phyloP scores from a whole-genome alignment of 2,329 filamentous ascomycete genomes.

The Fusarium sp. region DNA sequence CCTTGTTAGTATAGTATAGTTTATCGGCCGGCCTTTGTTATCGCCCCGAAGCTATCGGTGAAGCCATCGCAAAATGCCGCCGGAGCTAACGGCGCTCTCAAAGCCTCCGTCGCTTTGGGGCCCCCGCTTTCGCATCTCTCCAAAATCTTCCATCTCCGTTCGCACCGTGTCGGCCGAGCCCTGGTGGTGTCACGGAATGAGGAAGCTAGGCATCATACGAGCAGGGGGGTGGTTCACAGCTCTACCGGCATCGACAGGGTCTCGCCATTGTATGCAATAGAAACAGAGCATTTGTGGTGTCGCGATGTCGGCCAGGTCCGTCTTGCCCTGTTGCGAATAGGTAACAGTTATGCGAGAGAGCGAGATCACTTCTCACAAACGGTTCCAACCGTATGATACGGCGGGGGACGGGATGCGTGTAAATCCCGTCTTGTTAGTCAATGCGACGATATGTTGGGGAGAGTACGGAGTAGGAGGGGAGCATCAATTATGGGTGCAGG shows the following conservation, averaged over 20 bases:
- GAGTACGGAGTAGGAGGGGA: background rate
- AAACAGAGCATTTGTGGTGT: background rate
- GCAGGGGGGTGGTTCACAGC: slow-evolving; percentile 13
- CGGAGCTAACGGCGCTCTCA: background rate
- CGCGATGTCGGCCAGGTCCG: slow-evolving; percentile 18
- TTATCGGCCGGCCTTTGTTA: background rate
- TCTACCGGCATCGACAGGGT: background rate
- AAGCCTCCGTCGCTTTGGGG: background rate
- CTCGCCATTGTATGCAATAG: slow-evolving; percentile 1
- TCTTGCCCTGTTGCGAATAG: slow-evolving; percentile 5
- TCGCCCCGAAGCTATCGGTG: background rate
- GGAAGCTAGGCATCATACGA: slow-evolving; percentile 15
- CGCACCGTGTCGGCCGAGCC: slow-evolving; percentile 4
- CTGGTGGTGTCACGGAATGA: background rate
- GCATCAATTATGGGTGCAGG: background rate
- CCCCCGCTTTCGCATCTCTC: background rate
- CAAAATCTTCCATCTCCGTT: slow-evolving; percentile 1
- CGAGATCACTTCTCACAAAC: background rate
- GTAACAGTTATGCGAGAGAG: background rate
- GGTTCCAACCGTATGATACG: slow-evolving; percentile 1
- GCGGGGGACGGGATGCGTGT: background rate
- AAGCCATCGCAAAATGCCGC: slow-evolving; percentile 2
- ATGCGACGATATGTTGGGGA: slow-evolving; percentile 3
- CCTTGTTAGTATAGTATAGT: background rate
- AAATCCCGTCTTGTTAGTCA: background rate